A percentile compares a stretch with the other conserved stretches of the same genome.
Conservation (phyloP, 306 rosid genomes). For the Pyrus communis region DNA sequence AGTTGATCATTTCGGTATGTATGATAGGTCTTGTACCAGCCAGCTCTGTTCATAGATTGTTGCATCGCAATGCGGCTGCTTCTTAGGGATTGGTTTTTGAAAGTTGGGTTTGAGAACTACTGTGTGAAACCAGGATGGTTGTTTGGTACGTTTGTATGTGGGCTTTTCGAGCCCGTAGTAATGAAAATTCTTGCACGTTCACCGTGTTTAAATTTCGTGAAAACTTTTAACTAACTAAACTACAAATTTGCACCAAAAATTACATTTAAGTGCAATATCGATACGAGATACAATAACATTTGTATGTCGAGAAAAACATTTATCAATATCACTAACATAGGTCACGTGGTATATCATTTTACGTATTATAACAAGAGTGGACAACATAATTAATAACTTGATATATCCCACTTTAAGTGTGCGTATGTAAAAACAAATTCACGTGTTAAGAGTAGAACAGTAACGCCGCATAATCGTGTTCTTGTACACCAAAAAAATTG, state of each 20-base stretch:
- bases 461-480: too few species aligned
- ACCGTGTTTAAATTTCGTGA: too few species aligned
- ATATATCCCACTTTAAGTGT: too few species aligned
- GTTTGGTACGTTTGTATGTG: not conserved
- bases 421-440: too few species aligned
- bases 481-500: too few species aligned
- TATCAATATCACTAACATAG: too few species aligned
- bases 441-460: too few species aligned
- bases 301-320: too few species aligned
- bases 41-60: not conserved
- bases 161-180: not conserved
- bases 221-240: not conserved
- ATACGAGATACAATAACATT: not conserved
- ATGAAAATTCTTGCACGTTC: not conserved
- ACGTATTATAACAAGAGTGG: too few species aligned
- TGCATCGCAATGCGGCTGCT: conserved; percentile 11
- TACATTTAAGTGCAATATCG: not conserved
- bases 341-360: too few species aligned
- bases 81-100: not conserved
- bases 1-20: conserved; percentile 10
- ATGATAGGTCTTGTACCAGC: conserved; percentile 2
- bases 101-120: not conserved
- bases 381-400: too few species aligned
- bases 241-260: too few species aligned
- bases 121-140: not conserved